These are phyloP conservation scores for Cladosporium sp. DNA, from an alignment of 2,329 filamentous ascomycete species.

Conservation along the genomic window DNA sequence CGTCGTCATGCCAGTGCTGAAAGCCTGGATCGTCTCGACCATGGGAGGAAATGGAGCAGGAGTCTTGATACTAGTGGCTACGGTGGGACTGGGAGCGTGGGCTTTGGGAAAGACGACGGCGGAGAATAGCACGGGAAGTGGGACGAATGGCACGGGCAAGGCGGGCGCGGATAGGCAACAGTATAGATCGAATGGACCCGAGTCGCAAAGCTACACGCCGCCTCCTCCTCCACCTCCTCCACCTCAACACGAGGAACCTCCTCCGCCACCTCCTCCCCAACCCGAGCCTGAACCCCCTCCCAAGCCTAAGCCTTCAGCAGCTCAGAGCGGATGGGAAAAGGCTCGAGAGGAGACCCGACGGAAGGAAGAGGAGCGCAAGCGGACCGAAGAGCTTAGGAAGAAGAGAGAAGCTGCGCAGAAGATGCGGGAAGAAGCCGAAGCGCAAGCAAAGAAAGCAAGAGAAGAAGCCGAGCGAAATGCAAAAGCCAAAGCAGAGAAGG, in stretches of 20 bases:
- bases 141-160: constrained; percentile 18
- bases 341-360: constrained; percentile 61
- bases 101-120: constrained; percentile 62
- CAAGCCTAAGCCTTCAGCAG: constrained; percentile 21
- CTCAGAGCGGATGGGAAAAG: constrained; percentile 54
- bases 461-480: constrained; percentile 45
- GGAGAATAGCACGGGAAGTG: constrained; percentile 39
- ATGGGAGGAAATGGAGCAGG: constrained; percentile 65
- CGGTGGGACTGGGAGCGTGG: constrained; percentile 75
- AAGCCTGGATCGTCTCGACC: constrained; percentile 66
- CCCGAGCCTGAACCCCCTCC: constrained; percentile 22
- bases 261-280: constrained; percentile 15
- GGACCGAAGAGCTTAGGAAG: constrained; percentile 56
- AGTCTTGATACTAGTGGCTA: constrained; percentile 65
- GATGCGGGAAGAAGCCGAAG: constrained; percentile 42
- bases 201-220: constrained; percentile 23
- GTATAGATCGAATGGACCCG: constrained; percentile 22
- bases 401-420: constrained; percentile 49
- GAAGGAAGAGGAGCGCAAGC: constrained; percentile 38
- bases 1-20: constrained; percentile 66
- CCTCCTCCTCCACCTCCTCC: constrained; percentile 19
- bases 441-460: constrained; percentile 38
- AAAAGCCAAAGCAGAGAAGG: constrained; percentile 44
- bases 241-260: constrained; percentile 17
- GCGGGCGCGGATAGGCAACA: constrained; percentile 24